Conservation (phyloP, 306 rosid genomes). For the Ormosia semicastrata region DNA sequence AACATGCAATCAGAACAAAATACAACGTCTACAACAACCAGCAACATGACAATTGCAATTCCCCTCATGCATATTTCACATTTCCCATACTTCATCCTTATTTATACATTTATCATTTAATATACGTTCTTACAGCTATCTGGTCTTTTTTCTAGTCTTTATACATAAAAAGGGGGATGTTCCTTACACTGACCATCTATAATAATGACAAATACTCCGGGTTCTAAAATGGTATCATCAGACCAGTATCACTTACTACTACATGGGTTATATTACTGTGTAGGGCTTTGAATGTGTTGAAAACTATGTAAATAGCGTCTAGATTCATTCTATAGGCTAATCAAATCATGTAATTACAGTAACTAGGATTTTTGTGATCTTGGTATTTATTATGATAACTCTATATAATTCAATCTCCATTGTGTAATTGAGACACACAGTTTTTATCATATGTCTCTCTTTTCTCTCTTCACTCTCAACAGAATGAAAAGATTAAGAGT, state of each 20-base stretch:
- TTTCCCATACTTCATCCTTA: neutral
- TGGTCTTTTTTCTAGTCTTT: neutral
- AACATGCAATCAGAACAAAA: conserved; percentile 31
- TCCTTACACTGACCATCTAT: neutral
- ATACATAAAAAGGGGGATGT: neutral
- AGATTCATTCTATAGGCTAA: no score
- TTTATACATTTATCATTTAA: neutral
- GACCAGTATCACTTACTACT: conserved; percentile 14
- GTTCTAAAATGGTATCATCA: neutral
- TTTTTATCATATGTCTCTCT: no score
- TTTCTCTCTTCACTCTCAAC: no score
- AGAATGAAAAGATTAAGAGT: neutral
- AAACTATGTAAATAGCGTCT: no score
- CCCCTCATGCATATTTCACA: neutral
- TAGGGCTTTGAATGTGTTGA: neutral
- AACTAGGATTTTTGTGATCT: no score
- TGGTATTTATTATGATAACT: no score
- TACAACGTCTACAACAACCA: neutral
- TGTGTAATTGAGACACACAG: no score
- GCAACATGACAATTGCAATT: neutral
- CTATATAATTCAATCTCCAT: no score
- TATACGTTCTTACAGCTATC: neutral
- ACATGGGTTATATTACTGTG: neutral
- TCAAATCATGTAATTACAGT: no score
- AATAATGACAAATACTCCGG: neutral